Percentiles rank a stretch among this genome's conserved stretches.
Evolutionary conservation across 2,329 filamentous ascomycete species (phyloP).

Genomic region (Colletotrichum brevisporum): DNA sequence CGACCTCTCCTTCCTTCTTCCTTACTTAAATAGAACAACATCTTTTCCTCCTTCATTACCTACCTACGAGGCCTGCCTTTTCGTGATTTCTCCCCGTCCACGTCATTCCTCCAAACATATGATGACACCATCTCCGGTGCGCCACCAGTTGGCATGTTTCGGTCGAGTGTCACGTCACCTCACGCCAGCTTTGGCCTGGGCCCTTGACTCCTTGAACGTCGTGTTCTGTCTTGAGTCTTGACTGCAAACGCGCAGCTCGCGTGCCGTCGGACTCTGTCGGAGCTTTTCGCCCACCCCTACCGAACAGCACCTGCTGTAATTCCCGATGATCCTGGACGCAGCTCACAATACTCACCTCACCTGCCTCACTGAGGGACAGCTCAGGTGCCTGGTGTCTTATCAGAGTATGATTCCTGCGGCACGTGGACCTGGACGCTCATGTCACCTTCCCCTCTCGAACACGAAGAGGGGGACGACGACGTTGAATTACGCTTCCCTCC

Average conservation of each 20-base stretch:
- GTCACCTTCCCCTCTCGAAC: constrained; percentile 35
- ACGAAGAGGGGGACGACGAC: constrained; percentile 14
- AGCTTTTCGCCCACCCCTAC: no score
- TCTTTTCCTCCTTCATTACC: no score
- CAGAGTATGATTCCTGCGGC: constrained; percentile 11
- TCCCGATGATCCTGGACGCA: no score
- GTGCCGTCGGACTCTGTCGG: no score
- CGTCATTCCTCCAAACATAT: neutral
- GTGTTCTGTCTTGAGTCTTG: no score
- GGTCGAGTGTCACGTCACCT: neutral
- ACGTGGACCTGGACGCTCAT: constrained; percentile 29
- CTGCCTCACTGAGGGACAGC: neutral
- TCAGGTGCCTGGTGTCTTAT: constrained; percentile 4
- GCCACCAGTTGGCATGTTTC: constrained; percentile 14
- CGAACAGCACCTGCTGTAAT: no score
- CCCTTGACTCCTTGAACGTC: no score
- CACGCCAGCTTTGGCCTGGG: neutral
- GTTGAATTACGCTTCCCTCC: constrained; percentile 31
- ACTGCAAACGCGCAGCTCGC: no score
- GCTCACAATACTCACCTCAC: neutral
- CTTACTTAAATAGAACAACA: no score
- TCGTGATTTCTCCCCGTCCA: no score
- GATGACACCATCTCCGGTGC: neutral
- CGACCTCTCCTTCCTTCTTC: no score
- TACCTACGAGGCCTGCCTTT: no score